A percentile compares a stretch with the other conserved stretches of the same genome.
Conservation (phyloP, 2,329 filamentous ascomycete species). For the Hymenoscyphus occultus region DNA sequence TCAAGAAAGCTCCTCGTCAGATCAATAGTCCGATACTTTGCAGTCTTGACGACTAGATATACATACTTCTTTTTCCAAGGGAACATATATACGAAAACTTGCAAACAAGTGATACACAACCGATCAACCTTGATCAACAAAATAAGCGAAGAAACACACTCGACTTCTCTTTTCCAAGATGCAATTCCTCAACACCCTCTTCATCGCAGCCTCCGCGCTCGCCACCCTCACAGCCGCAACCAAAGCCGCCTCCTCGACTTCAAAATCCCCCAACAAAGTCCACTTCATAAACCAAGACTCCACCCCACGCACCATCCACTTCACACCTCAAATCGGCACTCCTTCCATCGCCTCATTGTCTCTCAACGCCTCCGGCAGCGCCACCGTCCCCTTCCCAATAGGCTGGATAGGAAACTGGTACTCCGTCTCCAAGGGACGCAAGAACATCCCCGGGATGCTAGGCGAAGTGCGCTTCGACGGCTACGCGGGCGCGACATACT, state of each 20-base stretch:
- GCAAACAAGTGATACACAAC: constrained; percentile 22
- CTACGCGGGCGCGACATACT: constrained; percentile 50
- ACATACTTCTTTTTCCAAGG: constrained; percentile 9
- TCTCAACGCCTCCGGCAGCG: constrained; percentile 25
- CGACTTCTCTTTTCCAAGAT: constrained; percentile 50
- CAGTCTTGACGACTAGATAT: constrained; percentile 25
- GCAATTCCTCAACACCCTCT: constrained; percentile 45
- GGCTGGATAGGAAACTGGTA: constrained; percentile 45
- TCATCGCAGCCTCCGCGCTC: constrained; percentile 43
- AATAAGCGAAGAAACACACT: constrained; percentile 42
- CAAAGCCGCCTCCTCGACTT: too few species aligned
- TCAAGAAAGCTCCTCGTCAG: constrained; percentile 11
- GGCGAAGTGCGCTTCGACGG: constrained; percentile 52
- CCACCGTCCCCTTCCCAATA: constrained; percentile 40
- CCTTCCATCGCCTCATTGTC: constrained; percentile 22
- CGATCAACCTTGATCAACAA: constrained; percentile 15
- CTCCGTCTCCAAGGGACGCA: constrained; percentile 45
- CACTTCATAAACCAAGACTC: constrained; percentile 59
- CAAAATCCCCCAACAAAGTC: constrained; percentile 41
- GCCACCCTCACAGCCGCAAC: constrained; percentile 43
- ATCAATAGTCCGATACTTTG: neutral
- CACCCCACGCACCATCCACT: constrained; percentile 37
- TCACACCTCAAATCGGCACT: constrained; percentile 29
- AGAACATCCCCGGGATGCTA: constrained; percentile 47
- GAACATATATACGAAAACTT: constrained; percentile 5